Base-by-base conservation (phyloP, 2,329 filamentous ascomycete species). In the Orbilia blumenaviensis region DNA sequence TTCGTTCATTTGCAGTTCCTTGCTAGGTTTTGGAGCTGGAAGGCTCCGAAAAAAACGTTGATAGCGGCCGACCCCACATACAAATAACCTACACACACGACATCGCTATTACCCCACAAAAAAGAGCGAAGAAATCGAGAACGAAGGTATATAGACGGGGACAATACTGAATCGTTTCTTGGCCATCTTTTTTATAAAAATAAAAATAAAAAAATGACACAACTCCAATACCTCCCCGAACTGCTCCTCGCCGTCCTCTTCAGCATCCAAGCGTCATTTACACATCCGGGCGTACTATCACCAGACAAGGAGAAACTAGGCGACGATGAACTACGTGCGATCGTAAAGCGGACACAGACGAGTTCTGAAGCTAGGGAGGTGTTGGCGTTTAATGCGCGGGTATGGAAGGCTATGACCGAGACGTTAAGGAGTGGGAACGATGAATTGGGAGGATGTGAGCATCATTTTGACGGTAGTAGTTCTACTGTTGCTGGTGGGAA, bases 241-340 rank as follows among this genome's bases (percentile, higher is more conserved):
- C 77, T 80, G 62, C 78, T 80, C 72, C 62, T 80, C 8, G 74
- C 78, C 58, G 74, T 81, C 34, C 72, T 80, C 58, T 80, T 79
- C 72, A 78, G 80, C 41, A 80, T 77, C 38, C 78, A 80, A 67
- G 79, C 80, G n/a, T 80, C 77, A 23, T 81, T 81, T 66, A 80
- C 78, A 16, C 78, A 80, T 50, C 80, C 78, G 0, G 79, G 79
- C 34, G 73, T 81, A 8, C 77, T 80, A 10, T 71, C 79, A 14
- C 77, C 79, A 21, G 76, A 78, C 23, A 80, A 80, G 36, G 79
- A 80, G 66, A 78, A 77, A 58, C 67, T 80, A 2, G 78, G 79
- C 23, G 80, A 81, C 56, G 69, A 74, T 44, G 80, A 81, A 71
- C 78, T 81, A 23, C 79, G 79, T 60, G 75, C 77, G 7, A 79